These are phyloP conservation scores for Penicillium vulpinum DNA, from an alignment of 2,329 filamentous ascomycete species.

Conservation along the genomic window DNA sequence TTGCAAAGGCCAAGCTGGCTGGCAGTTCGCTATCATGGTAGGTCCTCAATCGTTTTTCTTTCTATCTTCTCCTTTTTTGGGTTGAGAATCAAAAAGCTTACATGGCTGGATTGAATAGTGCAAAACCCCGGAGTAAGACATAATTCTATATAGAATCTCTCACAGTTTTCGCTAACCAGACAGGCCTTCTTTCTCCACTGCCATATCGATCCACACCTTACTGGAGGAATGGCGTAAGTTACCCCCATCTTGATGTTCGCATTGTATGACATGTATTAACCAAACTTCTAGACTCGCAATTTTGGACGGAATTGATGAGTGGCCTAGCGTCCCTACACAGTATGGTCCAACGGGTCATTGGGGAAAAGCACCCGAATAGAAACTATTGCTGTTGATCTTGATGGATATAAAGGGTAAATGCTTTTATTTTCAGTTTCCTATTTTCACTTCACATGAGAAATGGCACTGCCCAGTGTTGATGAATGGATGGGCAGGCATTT, in stretches of 20 bases:
- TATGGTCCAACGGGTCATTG: neutral
- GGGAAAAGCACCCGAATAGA: neutral
- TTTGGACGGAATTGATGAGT: neutral
- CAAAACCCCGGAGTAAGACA: slow-evolving; percentile 3
- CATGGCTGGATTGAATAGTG: neutral
- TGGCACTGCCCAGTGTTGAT: neutral
- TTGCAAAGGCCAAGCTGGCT: neutral
- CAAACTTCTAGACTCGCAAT: neutral
- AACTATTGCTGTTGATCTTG: neutral
- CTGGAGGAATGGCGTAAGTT: slow-evolving; percentile 8
- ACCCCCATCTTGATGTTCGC: no score
- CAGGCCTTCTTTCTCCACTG: slow-evolving; percentile 7
- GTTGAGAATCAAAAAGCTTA: neutral
- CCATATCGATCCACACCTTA: slow-evolving; percentile 7
- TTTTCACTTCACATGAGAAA: neutral
- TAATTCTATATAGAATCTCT: neutral
- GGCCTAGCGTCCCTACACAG: neutral
- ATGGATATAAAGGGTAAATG: neutral
- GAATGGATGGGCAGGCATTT: neutral
- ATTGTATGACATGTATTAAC: neutral
- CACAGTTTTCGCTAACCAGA: neutral
- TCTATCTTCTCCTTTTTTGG: neutral
- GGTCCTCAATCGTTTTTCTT: neutral
- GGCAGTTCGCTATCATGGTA: slow-evolving; percentile 7
- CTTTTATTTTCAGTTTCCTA: no score